These are phyloP conservation scores for Grosmannia clavigera DNA, from an alignment of 2,329 filamentous ascomycete species.

Conservation along the genomic window DNA sequence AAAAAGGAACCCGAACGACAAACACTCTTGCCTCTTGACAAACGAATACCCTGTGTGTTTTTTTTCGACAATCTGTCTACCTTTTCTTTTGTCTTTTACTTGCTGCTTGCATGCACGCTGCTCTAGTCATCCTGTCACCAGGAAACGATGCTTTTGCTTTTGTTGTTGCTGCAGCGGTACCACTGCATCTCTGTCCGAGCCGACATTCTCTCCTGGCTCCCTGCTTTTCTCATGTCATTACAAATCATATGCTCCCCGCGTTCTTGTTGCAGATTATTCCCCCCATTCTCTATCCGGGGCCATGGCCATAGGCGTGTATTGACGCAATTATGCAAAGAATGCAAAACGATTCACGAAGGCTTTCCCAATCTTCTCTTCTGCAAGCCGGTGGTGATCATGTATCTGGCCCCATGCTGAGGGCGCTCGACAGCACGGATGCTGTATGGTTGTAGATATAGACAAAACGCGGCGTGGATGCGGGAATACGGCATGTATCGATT, in stretches of 20 bases:
- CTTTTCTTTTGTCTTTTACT: neutral
- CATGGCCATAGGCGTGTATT: slow-evolving; percentile 1
- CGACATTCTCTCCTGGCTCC: neutral
- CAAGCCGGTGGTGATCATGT: neutral
- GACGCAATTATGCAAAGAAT: neutral
- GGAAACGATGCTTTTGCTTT: neutral
- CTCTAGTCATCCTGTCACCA: neutral
- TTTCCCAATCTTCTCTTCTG: neutral
- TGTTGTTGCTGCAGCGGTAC: neutral
- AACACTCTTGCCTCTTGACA: neutral
- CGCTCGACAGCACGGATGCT: too few species aligned
- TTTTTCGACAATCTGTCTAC: neutral
- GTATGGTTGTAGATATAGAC: too few species aligned
- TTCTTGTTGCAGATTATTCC: neutral
- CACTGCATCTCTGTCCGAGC: neutral
- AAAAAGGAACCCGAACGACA: neutral
- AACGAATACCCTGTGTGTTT: neutral
- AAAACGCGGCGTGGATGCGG: too few species aligned
- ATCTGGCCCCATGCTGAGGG: neutral
- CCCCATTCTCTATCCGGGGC: neutral
- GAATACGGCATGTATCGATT: neutral
- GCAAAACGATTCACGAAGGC: slow-evolving; percentile 1
- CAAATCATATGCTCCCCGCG: neutral
- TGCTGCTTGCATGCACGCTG: neutral
- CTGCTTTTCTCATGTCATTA: neutral